Conservation (phyloP, 2,329 filamentous ascomycete genomes). For the Aotearoamyces nothofagi region DNA sequence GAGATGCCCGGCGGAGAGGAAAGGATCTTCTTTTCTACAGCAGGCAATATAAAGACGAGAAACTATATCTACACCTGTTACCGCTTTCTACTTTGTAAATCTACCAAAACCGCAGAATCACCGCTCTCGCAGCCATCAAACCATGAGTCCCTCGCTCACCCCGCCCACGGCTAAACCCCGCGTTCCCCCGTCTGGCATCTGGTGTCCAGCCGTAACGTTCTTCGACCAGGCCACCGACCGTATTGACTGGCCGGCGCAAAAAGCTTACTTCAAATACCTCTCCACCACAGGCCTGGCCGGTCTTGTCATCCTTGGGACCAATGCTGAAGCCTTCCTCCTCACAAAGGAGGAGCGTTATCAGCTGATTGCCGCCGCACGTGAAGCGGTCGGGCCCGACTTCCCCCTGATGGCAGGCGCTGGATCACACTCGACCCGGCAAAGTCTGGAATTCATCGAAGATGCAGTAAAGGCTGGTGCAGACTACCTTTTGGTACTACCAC, state of each 20-base stretch:
- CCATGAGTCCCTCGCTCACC: no score
- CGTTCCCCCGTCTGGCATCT: conserved; percentile 21
- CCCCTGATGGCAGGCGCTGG: conserved; percentile 35
- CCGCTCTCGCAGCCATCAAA: no score
- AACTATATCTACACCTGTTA: no score
- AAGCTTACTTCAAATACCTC: conserved; percentile 29
- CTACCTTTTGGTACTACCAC: conserved; percentile 30
- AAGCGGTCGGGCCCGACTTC: conserved; percentile 27
- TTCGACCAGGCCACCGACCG: conserved; percentile 28
- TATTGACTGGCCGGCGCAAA: conserved; percentile 25
- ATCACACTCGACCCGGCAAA: conserved; percentile 33
- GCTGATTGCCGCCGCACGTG: conserved; percentile 27
- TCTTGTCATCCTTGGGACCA: conserved; percentile 32
- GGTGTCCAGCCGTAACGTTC: conserved; percentile 32
- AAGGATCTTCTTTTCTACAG: no score
- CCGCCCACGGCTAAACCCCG: no score
- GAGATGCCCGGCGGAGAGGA: no score
- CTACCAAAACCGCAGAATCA: no score
- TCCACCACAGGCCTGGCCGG: conserved; percentile 27
- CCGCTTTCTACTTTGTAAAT: no score
- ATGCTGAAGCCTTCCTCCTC: conserved; percentile 32
- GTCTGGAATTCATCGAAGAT: conserved; percentile 29
- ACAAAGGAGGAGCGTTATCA: conserved; percentile 29
- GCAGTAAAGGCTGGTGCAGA: conserved; percentile 31
- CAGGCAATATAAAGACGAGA: no score